A percentile compares a stretch with the other conserved stretches of the same genome.
These are phyloP conservation scores for Plasmopara halstedii DNA, from an alignment of 352 stramenopile genomes.

Conservation along the genomic window DNA sequence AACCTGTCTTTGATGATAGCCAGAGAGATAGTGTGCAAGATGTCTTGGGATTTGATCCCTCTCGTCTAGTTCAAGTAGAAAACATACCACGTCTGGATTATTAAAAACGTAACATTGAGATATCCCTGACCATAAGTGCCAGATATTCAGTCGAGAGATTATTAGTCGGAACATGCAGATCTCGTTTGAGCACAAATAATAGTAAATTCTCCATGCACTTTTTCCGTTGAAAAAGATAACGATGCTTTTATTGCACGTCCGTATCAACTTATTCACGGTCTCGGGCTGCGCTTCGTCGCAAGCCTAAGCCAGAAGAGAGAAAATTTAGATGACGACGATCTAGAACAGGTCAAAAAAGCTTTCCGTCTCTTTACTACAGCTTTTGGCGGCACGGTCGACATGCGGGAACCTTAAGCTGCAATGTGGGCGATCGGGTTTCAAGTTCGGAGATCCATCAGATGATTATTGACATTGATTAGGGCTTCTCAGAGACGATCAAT, in stretches of 20 bases:
- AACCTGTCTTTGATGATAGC: too few species aligned
- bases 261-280: slow-evolving; percentile 62
- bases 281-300: slow-evolving; percentile 46
- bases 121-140: background rate
- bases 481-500: slow-evolving; percentile 82
- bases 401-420: slow-evolving; percentile 90
- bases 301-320: slow-evolving; percentile 59
- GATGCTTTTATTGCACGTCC: slow-evolving; percentile 20
- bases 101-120: background rate
- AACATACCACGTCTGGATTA: too few species aligned
- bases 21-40: too few species aligned
- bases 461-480: slow-evolving; percentile 92
- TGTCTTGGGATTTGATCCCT: too few species aligned
- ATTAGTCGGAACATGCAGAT: background rate
- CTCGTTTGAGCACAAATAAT: background rate
- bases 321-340: slow-evolving; percentile 87
- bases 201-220: background rate
- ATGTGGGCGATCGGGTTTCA: slow-evolving; percentile 93
- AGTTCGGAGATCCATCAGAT: slow-evolving; percentile 88
- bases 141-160: background rate
- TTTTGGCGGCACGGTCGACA: slow-evolving; percentile 85
- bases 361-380: slow-evolving; percentile 94
- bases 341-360: slow-evolving; percentile 92
- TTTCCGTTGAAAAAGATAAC: background rate
- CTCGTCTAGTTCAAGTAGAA: too few species aligned